These are phyloP conservation scores for Adansonia madagascariensis DNA, from an alignment of 441 rosid species.

Conservation along the genomic window DNA sequence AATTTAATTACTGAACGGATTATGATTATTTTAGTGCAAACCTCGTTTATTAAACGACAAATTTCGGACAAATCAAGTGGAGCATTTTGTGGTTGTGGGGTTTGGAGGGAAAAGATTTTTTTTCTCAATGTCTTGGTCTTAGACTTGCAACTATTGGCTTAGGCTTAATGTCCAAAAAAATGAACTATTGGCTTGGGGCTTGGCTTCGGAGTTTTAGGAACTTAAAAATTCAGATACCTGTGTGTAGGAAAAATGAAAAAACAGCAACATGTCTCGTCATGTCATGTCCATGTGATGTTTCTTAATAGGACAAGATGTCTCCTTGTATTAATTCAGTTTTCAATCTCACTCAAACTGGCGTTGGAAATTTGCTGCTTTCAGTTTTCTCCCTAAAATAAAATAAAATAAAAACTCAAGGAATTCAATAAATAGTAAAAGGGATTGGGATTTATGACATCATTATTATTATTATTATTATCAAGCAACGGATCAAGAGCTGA, in stretches of 20 bases:
- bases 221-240: background rate
- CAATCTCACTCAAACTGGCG: background rate
- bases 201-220: background rate
- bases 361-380: background rate
- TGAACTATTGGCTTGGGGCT: no score
- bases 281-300: conserved; percentile 5
- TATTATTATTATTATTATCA: no score
- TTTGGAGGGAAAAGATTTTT: background rate
- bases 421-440: no score
- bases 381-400: background rate
- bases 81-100: background rate
- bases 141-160: background rate
- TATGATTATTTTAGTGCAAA: background rate
- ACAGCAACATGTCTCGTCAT: background rate
- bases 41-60: background rate
- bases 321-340: background rate
- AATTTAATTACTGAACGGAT: background rate
- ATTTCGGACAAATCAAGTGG: background rate
- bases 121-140: background rate
- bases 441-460: no score
- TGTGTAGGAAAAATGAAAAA: background rate
- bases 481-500: no score
- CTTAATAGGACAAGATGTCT: conserved; percentile 8
- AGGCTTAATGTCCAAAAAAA: background rate
- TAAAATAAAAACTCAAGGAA: no score